A percentile compares a stretch with the other conserved stretches of the same genome.
phyloP scores from a whole-genome alignment of 139 green algal species.

The Volvox reticuliferus region DNA sequence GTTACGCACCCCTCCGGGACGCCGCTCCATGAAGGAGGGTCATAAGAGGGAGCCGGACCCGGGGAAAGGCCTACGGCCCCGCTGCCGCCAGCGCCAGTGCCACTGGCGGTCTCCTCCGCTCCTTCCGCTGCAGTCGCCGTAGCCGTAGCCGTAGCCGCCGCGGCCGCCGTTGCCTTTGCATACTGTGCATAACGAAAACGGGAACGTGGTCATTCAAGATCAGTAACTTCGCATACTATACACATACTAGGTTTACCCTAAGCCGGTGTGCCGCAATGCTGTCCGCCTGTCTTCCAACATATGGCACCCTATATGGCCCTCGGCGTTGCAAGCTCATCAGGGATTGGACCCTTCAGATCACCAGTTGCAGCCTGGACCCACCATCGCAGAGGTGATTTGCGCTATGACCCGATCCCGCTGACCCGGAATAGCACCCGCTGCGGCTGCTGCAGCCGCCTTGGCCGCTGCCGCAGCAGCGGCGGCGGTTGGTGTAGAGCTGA shows the following conservation, averaged over 20 bases:
- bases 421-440: conserved; percentile 43
- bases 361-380: not conserved
- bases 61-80: not conserved
- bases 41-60: conserved; percentile 54
- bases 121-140: not conserved
- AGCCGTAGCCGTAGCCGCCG: not conserved
- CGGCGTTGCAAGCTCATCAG: too few species aligned
- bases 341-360: too few species aligned
- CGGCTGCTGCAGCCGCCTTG: conserved; percentile 48
- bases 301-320: too few species aligned
- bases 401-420: conserved; percentile 59
- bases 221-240: too few species aligned
- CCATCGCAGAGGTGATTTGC: conserved; percentile 37
- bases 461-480: conserved; percentile 20
- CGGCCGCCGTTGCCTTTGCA: not conserved
- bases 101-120: not conserved
- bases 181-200: not conserved
- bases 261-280: too few species aligned
- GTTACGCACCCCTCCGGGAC: conserved; percentile 67
- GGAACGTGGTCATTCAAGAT: too few species aligned
- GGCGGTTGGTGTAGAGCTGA: not conserved
- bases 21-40: conserved; percentile 72
- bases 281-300: too few species aligned
- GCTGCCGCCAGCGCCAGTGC: not conserved
- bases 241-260: too few species aligned